These are phyloP conservation scores for Neoboletus brunneissimus DNA, from an alignment of 768 basidiomycete species.

Conservation along the genomic window DNA sequence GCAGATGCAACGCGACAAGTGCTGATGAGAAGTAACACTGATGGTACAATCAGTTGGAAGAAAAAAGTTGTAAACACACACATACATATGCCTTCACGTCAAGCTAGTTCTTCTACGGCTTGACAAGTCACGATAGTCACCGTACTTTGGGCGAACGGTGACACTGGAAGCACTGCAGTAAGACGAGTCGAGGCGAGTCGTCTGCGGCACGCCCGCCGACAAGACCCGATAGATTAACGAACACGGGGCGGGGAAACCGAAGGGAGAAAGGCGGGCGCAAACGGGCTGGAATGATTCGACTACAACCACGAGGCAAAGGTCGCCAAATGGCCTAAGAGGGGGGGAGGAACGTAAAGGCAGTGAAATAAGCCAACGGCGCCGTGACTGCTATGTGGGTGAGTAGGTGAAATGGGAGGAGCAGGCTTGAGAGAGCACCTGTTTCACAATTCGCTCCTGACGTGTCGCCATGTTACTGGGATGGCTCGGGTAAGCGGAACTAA, in stretches of 20 bases:
- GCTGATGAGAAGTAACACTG: constrained; percentile 2
- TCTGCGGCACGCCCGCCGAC: constrained; percentile 7
- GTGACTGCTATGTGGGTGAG: constrained; percentile 1
- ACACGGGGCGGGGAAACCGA: constrained; percentile 3
- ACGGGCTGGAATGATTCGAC: background rate
- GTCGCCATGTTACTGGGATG: constrained; percentile 6
- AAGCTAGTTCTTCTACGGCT: background rate
- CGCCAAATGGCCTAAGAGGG: background rate
- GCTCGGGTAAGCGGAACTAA: constrained; percentile 2
- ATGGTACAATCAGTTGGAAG: background rate
- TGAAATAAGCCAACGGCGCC: background rate
- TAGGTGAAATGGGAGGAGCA: background rate
- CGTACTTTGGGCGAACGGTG: too few relatives aligned
- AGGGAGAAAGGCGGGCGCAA: constrained; percentile 1
- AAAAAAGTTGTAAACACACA: background rate
- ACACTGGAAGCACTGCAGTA: background rate
- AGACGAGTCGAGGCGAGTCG: background rate
- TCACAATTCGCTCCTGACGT: constrained; percentile 3
- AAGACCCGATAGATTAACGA: constrained; percentile 2
- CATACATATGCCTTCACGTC: constrained; percentile 20
- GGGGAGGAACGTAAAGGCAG: constrained; percentile 11
- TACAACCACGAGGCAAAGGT: constrained; percentile 16
- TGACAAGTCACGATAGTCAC: background rate
- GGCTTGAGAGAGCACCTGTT: background rate
- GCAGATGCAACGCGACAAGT: background rate